Base-by-base conservation (phyloP, 2,329 filamentous ascomycete genomes). In the Coleophoma eucalyptorum region DNA sequence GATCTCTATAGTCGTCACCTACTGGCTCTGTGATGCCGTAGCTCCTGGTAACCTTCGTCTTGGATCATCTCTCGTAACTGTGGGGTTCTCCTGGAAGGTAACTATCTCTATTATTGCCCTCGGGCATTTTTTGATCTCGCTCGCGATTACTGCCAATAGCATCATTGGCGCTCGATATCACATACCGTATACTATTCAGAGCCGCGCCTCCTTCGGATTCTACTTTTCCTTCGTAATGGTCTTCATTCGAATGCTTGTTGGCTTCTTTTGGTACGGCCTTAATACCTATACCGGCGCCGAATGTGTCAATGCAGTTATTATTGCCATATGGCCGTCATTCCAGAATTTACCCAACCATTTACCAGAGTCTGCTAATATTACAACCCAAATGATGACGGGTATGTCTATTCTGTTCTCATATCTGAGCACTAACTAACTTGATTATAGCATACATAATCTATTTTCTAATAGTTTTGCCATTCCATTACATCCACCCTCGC, bases 41-140 rank as follows among this genome's bases (percentile, higher is more conserved):
- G 37, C n/a, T 13, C 37, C 37, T 11, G 37, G 37, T 16, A 40
- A 40, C 19, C 19, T n/a, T 6, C n/a, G 37, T 8, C 15, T 40
- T 16, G 37, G 37, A n/a, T 16, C n/a, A 13, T 54, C 54, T 15
- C 51, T 55, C 46, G 57, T 61, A 20, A 48, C 53, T 11, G 50
- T 60, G 15, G 58, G 58, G 15, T 58, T 61, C 43, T 74, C 76
- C 15, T 71, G 79, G 26, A 83, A 79, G 56, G 79, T 82, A 32
- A 77, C 80, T 15, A 72, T 81, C 3, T 66, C 69, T 15, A 68
- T 73, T 53, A 68, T 72, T 31, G 64, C 74, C 55, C 52, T 72
- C 33, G 72, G 70, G 8, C 71, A 75, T 54, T 53, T 65, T 50
- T 63, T 72, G 50, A 64, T 64, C 50, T 67, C 64, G 21, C 43